phyloP scores from a whole-genome alignment of 176 grass and related monocot genomes.

The Urochloa ruziziensis region DNA sequence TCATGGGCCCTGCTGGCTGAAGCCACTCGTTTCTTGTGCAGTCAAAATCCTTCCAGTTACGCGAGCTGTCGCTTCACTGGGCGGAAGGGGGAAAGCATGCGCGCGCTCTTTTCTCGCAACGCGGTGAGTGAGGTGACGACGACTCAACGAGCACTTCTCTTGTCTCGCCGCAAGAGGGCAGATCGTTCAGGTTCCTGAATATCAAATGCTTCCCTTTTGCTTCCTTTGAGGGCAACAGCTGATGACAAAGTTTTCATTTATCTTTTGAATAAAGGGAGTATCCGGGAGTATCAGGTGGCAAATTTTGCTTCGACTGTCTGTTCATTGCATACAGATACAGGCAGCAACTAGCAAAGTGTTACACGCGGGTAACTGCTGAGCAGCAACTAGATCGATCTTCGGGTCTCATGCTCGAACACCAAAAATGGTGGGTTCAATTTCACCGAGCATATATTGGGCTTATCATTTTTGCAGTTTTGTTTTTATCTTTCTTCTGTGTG shows the following conservation, averaged over 20 bases:
- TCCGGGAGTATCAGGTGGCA: too few species aligned
- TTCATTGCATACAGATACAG: background rate
- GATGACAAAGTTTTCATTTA: too few species aligned
- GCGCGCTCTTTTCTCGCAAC: background rate
- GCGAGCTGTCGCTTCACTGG: slow-evolving; percentile 9
- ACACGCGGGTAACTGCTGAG: too few species aligned
- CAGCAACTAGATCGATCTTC: too few species aligned
- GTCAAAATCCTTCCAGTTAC: background rate
- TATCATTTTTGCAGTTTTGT: too few species aligned
- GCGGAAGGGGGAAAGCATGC: background rate
- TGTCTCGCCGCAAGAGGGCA: background rate
- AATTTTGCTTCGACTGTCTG: background rate
- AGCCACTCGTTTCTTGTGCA: background rate
- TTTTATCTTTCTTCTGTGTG: too few species aligned
- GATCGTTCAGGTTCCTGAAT: background rate
- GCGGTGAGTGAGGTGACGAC: background rate
- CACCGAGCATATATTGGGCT: too few species aligned
- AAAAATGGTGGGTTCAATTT: too few species aligned
- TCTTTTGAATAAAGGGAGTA: background rate
- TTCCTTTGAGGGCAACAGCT: too few species aligned
- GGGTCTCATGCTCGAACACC: too few species aligned
- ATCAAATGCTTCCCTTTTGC: too few species aligned
- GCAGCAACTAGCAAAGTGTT: too few species aligned
- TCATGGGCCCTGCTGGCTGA: background rate
- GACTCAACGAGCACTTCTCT: background rate